Evolutionary conservation across 805 yeast genomes (phyloP), one percentile per base, ranked within the genome.

Genomic region (Saturnispora halmiae): DNA sequence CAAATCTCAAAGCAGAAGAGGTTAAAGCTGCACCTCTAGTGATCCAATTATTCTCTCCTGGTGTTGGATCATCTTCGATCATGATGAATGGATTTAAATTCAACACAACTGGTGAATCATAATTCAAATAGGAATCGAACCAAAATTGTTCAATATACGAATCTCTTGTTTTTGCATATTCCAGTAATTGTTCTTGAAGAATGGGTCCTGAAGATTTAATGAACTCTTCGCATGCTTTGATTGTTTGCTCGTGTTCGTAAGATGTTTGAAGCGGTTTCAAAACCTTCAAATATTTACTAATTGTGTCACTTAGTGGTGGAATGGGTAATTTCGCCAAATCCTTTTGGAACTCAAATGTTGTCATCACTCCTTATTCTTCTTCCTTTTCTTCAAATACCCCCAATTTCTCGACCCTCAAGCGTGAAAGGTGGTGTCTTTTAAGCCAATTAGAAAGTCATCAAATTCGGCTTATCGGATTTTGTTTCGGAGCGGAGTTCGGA

Each of bases 91-190:
- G 96, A 54, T 87, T 87, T 51, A 87, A 72, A 60, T 87, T 87
- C 46, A 87, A 69, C n/a, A 87, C 96, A 30, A 87, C 95, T 0
- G 92, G 87, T 9, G 84, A 79, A 59, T 87, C 96, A 58, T 82
- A 84, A 58, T 79, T 79, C 49, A 87, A 67, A 59, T 87, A 87
- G 1, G 95, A 77, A 56, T 87, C 96, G 60, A 75, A 87, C 96
- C 96, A 87, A 59, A 87, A 87, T 59, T 87, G 94, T 61, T 87
- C 96, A 47, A 87, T 87, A 58, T 82, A 87, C 2, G 94, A 80
- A 37, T 82, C 77, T 46, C 85, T 65, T 13, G 78, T 64, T 38
- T 72, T 68, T 5, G 81, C 63, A 54, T 81, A 84, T 37, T 70
- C 70, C 14, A 78, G 65, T 39, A 87, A 67, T 50, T 75, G 77